A percentile compares a stretch with the other conserved stretches of the same genome.
Conservation (phyloP, 202 grass and related monocot genomes). For the Setaria italica region DNA sequence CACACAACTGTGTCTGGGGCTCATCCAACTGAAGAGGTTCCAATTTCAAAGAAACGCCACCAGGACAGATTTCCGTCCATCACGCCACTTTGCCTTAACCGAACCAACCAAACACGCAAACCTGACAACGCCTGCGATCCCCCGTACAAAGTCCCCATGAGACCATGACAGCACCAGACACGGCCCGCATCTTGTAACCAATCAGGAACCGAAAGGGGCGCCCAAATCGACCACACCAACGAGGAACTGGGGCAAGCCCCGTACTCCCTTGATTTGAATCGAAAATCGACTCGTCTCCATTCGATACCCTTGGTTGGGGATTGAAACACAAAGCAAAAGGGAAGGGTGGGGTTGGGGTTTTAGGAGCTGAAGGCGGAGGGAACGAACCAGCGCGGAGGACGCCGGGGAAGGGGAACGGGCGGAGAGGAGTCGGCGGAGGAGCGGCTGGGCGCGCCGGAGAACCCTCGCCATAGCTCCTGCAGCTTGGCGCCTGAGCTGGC, state of each 20-base stretch:
- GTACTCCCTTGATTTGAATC: neutral
- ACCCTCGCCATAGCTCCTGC: slow-evolving; percentile 34
- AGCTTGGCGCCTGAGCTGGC: neutral
- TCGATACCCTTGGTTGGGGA: neutral
- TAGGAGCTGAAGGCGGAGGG: neutral
- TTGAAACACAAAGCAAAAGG: neutral
- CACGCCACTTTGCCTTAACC: neutral
- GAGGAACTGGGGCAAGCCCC: neutral
- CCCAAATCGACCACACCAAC: neutral
- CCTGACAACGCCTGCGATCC: neutral
- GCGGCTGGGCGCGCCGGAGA: slow-evolving; percentile 1
- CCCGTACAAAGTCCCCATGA: neutral
- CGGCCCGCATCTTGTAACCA: neutral
- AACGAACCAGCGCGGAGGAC: slow-evolving; percentile 20
- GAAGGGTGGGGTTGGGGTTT: neutral
- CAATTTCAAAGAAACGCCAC: neutral
- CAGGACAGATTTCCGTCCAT: neutral
- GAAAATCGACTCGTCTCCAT: neutral
- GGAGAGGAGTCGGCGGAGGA: slow-evolving; percentile 25
- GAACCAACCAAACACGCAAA: neutral
- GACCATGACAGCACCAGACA: neutral
- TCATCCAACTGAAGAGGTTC: neutral
- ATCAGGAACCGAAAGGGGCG: neutral
- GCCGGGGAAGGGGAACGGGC: neutral
- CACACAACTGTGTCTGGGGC: neutral